Base-by-base conservation (phyloP, 495 filamentous ascomycete genomes). In the Penicillium canescens region DNA sequence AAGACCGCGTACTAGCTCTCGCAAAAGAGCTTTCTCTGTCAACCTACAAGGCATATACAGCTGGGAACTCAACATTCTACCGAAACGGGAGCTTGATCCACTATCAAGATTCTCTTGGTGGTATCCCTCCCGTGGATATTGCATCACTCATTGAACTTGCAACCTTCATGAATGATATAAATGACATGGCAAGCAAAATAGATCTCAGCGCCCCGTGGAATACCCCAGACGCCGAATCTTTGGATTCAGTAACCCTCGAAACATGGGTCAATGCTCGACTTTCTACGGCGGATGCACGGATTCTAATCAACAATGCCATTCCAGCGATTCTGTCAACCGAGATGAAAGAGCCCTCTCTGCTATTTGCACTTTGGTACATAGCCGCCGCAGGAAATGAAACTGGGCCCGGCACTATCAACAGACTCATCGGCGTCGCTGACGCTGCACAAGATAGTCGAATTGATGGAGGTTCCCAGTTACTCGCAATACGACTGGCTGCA, bases 401-500 rank as follows among this genome's bases (percentile, higher is more conserved):
- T 0, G 23, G 34, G 3, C 47, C 43, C 16, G 63, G 63, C 7
- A 59, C 46, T 4, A 16, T 66, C 26, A 48, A 61, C 10, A 41
- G 61, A 26, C 46, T 66, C 9, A 47, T 54, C 10, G 37, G 36
- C 2, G 46, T 56, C 5, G 37, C 37, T 2, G 57, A 49, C 2
- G 61, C 49, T 4, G 62, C 57, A 6, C 64, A 67, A 37, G 62
- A 67, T 5, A 51, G 47, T 31, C 46, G 59, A 0, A 45, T 65
- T 8, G 28, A 16, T 1, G 59, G 64, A 8, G 64, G 64, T 6
- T 57, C 55, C 1, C 52, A 59, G 11, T 28, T 55, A 1, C 34
- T 67, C 9, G 55, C 64, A 3, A 45, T 26, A 12, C 21, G 16
- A 1, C 43, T 67, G 10, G 62, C 62, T 8, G 51, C 55, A 11